These are phyloP conservation scores for Phycomyces nitens DNA, from an alignment of 192 early-diverging fungal species.

Conservation along the genomic window DNA sequence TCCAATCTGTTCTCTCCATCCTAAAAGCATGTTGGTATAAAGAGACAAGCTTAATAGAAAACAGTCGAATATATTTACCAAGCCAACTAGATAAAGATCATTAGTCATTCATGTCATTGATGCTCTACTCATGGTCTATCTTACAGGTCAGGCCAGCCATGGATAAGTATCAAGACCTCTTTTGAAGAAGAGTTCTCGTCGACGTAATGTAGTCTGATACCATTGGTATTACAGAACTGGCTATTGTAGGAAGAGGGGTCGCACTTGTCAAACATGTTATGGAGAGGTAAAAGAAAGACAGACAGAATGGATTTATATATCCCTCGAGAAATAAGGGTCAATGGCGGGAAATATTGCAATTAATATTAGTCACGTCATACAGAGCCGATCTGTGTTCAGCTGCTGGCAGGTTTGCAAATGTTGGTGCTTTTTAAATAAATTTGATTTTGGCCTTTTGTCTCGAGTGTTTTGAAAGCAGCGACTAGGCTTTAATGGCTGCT, in stretches of 20 bases:
- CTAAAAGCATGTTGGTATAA: neutral
- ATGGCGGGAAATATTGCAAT: no score
- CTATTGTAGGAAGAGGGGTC: conserved; percentile 27
- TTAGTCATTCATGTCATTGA: neutral
- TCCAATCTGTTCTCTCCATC: conserved; percentile 44
- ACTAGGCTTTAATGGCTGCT: no score
- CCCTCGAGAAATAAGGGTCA: no score
- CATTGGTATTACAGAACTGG: conserved; percentile 26
- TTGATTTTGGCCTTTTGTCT: no score
- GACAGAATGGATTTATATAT: neutral
- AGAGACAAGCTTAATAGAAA: neutral
- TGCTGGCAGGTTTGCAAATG: no score
- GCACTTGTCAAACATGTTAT: conserved; percentile 23
- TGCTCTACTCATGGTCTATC: neutral
- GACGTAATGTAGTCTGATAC: conserved; percentile 35
- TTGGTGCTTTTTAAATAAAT: no score
- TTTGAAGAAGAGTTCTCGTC: conserved; percentile 29
- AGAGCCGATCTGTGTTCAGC: no score
- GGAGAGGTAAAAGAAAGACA: conserved; percentile 8
- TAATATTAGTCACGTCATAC: no score
- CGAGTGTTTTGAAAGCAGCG: no score
- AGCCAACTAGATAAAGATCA: conserved; percentile 9
- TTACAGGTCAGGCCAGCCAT: conserved; percentile 40
- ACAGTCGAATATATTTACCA: conserved; percentile 1
- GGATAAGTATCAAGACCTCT: conserved; percentile 26